A percentile compares a stretch with the other conserved stretches of the same genome.
phyloP scores from a whole-genome alignment of 1,139 yeast genomes.

The Magnusiomyces ingens region DNA sequence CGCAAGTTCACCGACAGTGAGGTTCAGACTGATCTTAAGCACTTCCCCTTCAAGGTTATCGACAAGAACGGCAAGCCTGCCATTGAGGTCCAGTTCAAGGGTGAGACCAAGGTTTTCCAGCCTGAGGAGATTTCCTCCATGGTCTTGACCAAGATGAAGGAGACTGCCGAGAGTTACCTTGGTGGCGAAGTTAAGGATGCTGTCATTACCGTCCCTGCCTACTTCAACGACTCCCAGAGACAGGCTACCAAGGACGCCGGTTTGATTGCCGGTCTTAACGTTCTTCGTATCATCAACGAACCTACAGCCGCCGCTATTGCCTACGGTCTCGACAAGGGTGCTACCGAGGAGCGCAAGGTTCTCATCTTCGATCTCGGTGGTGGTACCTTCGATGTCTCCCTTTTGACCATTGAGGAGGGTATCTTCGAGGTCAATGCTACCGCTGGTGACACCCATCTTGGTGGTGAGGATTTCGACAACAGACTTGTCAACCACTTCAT shows the following conservation, averaged over 20 bases:
- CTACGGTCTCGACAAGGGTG: constrained; percentile 92
- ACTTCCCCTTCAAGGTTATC: constrained; percentile 92
- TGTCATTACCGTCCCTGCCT: constrained; percentile 91
- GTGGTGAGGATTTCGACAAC: constrained; percentile 99
- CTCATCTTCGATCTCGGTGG: constrained; percentile 96
- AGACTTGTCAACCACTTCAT: constrained; percentile 91
- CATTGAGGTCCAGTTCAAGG: constrained; percentile 89
- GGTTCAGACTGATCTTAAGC: constrained; percentile 87
- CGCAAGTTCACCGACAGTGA: constrained; percentile 83
- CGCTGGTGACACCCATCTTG: constrained; percentile 99
- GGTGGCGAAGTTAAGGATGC: constrained; percentile 84
- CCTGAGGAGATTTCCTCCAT: constrained; percentile 95
- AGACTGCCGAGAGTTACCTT: constrained; percentile 87
- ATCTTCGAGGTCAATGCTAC: constrained; percentile 98
- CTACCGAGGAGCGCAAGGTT: constrained; percentile 78
- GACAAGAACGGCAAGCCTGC: constrained; percentile 82
- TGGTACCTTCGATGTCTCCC: constrained; percentile 98
- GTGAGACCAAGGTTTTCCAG: constrained; percentile 85
- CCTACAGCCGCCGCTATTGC: constrained; percentile 92
- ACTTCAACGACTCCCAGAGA: constrained; percentile 92
- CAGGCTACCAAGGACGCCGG: constrained; percentile 97
- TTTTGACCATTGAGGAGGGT: constrained; percentile 96
- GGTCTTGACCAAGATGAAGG: constrained; percentile 94
- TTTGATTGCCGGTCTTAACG: constrained; percentile 92
- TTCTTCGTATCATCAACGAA: constrained; percentile 89